Evolutionary conservation across 768 basidiomycete genomes (phyloP).

Genomic region (Scleroderma bovista): DNA sequence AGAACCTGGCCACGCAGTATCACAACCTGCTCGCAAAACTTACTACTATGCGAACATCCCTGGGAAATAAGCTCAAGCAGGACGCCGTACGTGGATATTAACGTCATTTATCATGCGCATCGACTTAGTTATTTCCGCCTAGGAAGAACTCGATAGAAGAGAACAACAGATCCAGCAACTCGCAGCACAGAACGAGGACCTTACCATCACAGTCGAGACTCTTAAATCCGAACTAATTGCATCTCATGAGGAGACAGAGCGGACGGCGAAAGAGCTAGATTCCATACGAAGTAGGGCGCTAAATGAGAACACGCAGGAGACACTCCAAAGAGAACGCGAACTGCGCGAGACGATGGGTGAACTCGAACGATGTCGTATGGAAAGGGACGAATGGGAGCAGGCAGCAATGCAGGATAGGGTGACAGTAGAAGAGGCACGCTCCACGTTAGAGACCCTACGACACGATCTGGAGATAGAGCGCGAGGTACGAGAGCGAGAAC

Average conservation of each 20-base stretch:
- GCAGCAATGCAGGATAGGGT: slow-evolving; percentile 62
- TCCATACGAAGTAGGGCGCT: slow-evolving; percentile 56
- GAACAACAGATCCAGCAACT: slow-evolving; percentile 81
- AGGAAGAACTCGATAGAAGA: slow-evolving; percentile 98
- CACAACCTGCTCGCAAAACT: slow-evolving; percentile 81
- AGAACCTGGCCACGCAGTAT: slow-evolving; percentile 81
- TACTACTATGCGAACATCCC: slow-evolving; percentile 86
- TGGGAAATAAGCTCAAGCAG: slow-evolving; percentile 92
- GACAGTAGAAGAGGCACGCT: slow-evolving; percentile 61
- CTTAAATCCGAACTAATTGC: slow-evolving; percentile 75
- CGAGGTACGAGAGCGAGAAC: slow-evolving; percentile 51
- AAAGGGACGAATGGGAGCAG: slow-evolving; percentile 70
- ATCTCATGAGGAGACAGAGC: slow-evolving; percentile 72
- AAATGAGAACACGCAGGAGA: slow-evolving; percentile 68
- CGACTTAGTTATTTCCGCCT: slow-evolving; percentile 13
- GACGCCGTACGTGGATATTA: slow-evolving; percentile 76
- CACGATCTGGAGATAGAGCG: slow-evolving; percentile 65
- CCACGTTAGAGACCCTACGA: slow-evolving; percentile 48
- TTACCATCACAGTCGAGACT: slow-evolving; percentile 65
- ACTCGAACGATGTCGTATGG: slow-evolving; percentile 79
- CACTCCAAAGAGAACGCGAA: slow-evolving; percentile 65
- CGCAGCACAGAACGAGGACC: slow-evolving; percentile 70
- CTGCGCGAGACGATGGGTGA: slow-evolving; percentile 80
- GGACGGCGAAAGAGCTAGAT: slow-evolving; percentile 64
- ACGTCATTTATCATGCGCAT: not conserved